Evolutionary conservation across 2,329 filamentous ascomycete genomes (phyloP), one percentile per base, ranked within the genome.

Genomic region (Myriosclerotinia curreyana): DNA sequence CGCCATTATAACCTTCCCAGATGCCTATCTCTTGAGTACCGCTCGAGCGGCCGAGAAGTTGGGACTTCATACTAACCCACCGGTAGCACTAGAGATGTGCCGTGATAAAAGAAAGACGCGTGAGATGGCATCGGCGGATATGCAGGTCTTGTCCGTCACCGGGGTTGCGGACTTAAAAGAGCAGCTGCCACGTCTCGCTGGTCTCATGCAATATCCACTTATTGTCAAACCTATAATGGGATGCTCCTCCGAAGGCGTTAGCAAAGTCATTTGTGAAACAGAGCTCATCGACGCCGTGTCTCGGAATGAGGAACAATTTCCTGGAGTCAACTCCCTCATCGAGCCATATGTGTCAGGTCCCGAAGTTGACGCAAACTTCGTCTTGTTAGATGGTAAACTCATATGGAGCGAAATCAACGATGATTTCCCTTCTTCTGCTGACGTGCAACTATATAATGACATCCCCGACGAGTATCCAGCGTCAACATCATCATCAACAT

Each of bases 351-450:
- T 76, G 25, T 73, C 75, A 9, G 78, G 78, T 0, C 78, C 78
- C 0, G 78, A 80, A 64, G 70, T 80, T 1, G 78, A 79, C 64
- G 75, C 72, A 54, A 79, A 79, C 68, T 70, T 80, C 34, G 71
- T 77, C 7, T 61, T 80, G 0, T 68, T 70, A 17, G 70, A 79
- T 55, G 77, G 77, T 0, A 69, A 79, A 46, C 51, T 79, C 2
- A 64, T 80, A 5, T 80, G 79, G 66, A 75, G 67, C 64, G 76
- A 80, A 46, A 68, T 78, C 5, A 67, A 68, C 8, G 77, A 80
- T 60, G 74, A 79, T 53, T 76, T 77, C 59, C 77, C 78, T 9
- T 72, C 69, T 49, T 42, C 40, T 17, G 40, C 40, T 42, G 40
- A 42, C 14, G 20, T 42, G 40, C 40, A 42, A 42, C 40, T 6